These are phyloP conservation scores for Aquilaria malaccensis DNA, from an alignment of 345 rosid species.

Conservation along the genomic window DNA sequence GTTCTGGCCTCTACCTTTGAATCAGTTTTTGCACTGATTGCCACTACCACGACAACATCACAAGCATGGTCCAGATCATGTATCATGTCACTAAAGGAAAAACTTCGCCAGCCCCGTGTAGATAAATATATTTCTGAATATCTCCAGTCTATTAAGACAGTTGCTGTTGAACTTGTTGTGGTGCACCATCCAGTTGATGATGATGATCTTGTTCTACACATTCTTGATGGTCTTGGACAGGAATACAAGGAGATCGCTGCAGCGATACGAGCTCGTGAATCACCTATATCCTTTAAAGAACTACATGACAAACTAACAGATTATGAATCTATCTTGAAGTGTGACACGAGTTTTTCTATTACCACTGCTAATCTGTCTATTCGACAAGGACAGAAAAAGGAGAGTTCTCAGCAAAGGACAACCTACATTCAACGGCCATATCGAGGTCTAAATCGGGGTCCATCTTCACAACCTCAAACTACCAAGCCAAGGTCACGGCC, in stretches of 20 bases:
- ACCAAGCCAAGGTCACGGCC: neutral
- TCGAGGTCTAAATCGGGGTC: no score
- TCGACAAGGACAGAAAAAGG: no score
- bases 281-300: neutral
- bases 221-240: neutral
- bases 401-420: no score
- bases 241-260: neutral
- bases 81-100: neutral
- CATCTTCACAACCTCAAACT: neutral
- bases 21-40: neutral
- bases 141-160: neutral
- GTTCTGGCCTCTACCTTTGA: neutral
- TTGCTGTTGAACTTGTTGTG: neutral
- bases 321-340: neutral
- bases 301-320: neutral
- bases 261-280: neutral
- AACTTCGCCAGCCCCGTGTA: neutral
- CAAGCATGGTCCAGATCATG: neutral
- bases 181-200: neutral
- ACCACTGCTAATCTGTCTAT: neutral
- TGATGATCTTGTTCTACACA: neutral
- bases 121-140: neutral
- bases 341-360: neutral
- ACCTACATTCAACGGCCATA: no score
- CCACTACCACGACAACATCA: neutral